Base-by-base conservation (phyloP, 495 filamentous ascomycete species). In the Lineolata rhizophorae region DNA sequence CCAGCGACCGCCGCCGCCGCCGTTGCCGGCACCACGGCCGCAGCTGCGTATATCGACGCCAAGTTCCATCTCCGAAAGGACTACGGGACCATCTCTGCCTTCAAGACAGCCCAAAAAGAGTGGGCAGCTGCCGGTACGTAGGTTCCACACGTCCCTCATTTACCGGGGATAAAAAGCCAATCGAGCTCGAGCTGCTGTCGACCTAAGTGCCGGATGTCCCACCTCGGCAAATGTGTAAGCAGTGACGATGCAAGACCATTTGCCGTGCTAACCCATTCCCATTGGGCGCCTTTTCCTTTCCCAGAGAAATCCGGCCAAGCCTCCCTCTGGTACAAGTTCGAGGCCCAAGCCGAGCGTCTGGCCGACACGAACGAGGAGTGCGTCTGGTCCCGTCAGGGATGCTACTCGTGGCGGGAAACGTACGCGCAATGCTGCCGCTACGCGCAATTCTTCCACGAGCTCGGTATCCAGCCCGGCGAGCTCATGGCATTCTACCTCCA, bases 61-160 rank as follows among this genome's bases (percentile, higher is more conserved):
- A 78, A 75, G 55, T 70, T 63, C 33, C 62, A 72, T 43, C 35
- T 82, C 30, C 36, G 43, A 19, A 70, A 78, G 43, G 76, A 82
- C 48, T 27, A 73, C 15, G 32, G 41, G 1, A 37, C 28, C 1
- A 25, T 67, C 29, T 54, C 43, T 18, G 42, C 20, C 13, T 20
- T 38, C 29, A 52, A 27, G n/a, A n/a, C n/a, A n/a, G n/a, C n/a
- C n/a, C n/a, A n/a, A n/a, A n/a, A n/a, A n/a, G n/a, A n/a, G n/a
- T n/a, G n/a, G n/a, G 37, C 43, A 24, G 46, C 41, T 28, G 53
- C 51, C 14, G 38, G 55, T 55, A 47, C 18, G 30, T 35, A n/a
- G n/a, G n/a, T n/a, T n/a, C n/a, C n/a, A n/a, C n/a, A n/a, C n/a
- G n/a, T n/a, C n/a, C n/a, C n/a, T n/a, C n/a, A n/a, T n/a, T n/a